Percentiles rank a stretch among this genome's conserved stretches.
These are phyloP conservation scores for Aureobasidium uvarum DNA, from an alignment of 2,329 filamentous ascomycete genomes.

Conservation along the genomic window DNA sequence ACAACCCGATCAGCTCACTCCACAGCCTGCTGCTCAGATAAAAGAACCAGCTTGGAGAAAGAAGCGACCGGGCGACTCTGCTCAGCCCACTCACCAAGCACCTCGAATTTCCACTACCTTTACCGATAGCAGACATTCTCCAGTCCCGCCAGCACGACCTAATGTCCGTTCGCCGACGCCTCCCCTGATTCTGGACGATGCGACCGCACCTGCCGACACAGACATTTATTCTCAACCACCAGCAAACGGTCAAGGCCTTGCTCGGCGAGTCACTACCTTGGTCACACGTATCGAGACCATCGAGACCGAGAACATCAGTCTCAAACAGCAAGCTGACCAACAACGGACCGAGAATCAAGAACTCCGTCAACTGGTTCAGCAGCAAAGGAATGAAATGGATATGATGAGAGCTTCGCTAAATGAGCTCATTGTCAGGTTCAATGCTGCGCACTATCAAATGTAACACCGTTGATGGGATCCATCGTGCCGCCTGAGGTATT, in stretches of 20 bases:
- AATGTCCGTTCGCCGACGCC: background rate
- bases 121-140: slow-evolving; percentile 16
- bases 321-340: slow-evolving; percentile 3
- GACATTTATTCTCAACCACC: slow-evolving; percentile 2
- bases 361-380: slow-evolving; percentile 8
- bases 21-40: background rate
- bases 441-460: slow-evolving; percentile 9
- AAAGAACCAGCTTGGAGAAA: slow-evolving; percentile 14
- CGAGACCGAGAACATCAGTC: background rate
- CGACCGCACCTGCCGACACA: background rate
- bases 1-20: background rate
- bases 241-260: slow-evolving; percentile 6
- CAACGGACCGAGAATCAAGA: background rate
- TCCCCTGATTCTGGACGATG: background rate
- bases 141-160: background rate
- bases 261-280: slow-evolving; percentile 5
- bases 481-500: background rate
- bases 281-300: slow-evolving; percentile 5
- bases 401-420: slow-evolving; percentile 17
- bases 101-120: slow-evolving; percentile 8
- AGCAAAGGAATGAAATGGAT: slow-evolving; percentile 16
- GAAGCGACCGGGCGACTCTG: background rate
- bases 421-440: slow-evolving; percentile 10
- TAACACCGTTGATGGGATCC: background rate
- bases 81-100: background rate